Conservation (phyloP, 1,284 basidiomycete genomes). For the Fomitopsis pinicola region DNA sequence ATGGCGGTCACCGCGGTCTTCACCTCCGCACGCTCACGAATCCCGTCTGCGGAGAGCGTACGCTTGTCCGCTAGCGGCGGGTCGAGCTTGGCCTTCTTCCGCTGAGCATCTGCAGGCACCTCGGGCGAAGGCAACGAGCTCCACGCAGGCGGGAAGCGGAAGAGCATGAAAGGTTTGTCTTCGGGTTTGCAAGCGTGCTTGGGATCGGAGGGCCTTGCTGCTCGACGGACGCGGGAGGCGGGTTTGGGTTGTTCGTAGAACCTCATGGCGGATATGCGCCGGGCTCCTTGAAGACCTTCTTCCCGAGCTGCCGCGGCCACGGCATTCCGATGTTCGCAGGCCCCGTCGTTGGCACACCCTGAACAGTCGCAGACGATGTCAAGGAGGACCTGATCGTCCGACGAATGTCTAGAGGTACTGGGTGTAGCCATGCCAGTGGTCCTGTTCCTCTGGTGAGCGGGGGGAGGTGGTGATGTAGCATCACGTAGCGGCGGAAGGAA, state of each 20-base stretch:
- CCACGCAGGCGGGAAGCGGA: constrained; percentile 41
- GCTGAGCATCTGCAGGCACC: neutral
- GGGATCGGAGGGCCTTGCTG: neutral
- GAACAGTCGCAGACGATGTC: neutral
- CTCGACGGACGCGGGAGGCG: neutral
- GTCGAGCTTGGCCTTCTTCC: neutral
- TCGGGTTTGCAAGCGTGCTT: neutral
- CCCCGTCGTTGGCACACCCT: neutral
- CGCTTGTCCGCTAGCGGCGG: neutral
- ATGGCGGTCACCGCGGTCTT: neutral
- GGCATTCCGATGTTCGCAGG: neutral
- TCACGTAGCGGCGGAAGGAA: neutral
- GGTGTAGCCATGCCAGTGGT: neutral
- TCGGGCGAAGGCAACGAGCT: constrained; percentile 11
- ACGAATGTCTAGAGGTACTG: neutral
- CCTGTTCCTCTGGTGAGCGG: neutral
- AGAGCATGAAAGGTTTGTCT: constrained; percentile 35
- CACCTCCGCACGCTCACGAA: neutral
- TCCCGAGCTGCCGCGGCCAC: neutral
- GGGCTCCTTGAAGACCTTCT: neutral
- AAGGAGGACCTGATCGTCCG: neutral
- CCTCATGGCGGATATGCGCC: neutral
- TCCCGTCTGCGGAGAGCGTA: neutral
- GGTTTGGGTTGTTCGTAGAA: neutral
- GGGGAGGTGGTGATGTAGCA: too few relatives aligned